Evolutionary conservation across 2,329 filamentous ascomycete species (phyloP).

Genomic region (Diaporthe sp.): DNA sequence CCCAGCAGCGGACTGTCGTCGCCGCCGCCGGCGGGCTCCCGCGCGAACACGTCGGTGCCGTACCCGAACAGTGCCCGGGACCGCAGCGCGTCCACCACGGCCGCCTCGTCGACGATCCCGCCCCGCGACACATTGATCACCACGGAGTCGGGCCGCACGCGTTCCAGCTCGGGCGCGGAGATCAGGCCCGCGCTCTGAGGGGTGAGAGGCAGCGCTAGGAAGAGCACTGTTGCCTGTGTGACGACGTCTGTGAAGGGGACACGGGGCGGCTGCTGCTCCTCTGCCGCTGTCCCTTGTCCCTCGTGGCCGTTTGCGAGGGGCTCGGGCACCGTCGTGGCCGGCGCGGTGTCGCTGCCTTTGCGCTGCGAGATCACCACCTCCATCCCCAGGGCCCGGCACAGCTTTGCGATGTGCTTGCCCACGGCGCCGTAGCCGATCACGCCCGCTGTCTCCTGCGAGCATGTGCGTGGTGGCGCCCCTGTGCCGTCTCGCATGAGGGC

Average conservation of each 20-base stretch:
- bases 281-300: neutral
- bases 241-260: constrained; percentile 39
- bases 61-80: constrained; percentile 38
- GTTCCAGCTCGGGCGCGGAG: constrained; percentile 36
- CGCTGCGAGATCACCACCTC: constrained; percentile 39
- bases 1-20: constrained; percentile 39
- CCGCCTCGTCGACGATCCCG: constrained; percentile 37
- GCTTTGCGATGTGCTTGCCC: constrained; percentile 37
- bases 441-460: constrained; percentile 30
- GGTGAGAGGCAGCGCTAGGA: constrained; percentile 37
- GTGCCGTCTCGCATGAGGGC: constrained; percentile 20
- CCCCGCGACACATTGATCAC: constrained; percentile 41
- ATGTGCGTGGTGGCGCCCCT: constrained; percentile 29
- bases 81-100: constrained; percentile 37
- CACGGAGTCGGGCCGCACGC: constrained; percentile 38
- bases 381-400: constrained; percentile 41
- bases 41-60: constrained; percentile 40
- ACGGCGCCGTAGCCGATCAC: constrained; percentile 35
- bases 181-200: constrained; percentile 36
- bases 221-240: constrained; percentile 36
- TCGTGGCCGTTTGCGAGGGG: neutral
- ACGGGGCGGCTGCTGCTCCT: constrained; percentile 14
- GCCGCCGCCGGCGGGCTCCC: constrained; percentile 39
- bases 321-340: neutral
- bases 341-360: constrained; percentile 20